Evolutionary conservation across 495 filamentous ascomycete genomes (phyloP), one percentile per base, ranked within the genome.

Genomic region (Ascobolus immersus): DNA sequence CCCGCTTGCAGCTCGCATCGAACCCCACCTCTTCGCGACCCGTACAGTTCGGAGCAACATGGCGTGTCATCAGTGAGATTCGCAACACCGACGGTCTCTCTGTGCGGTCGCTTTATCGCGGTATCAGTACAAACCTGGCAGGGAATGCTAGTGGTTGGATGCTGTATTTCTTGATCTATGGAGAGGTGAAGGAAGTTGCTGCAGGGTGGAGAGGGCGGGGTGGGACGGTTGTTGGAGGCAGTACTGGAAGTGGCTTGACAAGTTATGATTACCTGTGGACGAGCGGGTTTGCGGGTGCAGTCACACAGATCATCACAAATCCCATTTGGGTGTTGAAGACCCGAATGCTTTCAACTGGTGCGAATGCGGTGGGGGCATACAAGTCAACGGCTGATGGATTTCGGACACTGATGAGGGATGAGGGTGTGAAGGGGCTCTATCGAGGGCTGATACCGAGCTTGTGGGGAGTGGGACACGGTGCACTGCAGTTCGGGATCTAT

Each of bases 261-360:
- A n/a, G n/a, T n/a, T n/a, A n/a, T n/a, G 80, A 92, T 49, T 92
- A 78, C 55, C 81, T 93, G 48, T 45, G 73, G 31, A 70, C 86
- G 17, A 86, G 79, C 24, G 73, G 69, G 21, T 53, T 62, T 29
- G 76, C 80, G 35, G 80, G 80, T 63, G 52, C 57, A 20, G 44
- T 75, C 13, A 84, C 79, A 4, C 73, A 78, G 22, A 49, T 81
- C 17, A 56, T 76, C 39, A 94, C 89, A 31, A 99, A 99, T 49
- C 86, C 86, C 4, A 74, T 99, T 47, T 99, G 86, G 86, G 86
- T 99, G 4, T 66, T 99, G 49, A 94, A 94, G 52, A 99, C 86
- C 2, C 77, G 86, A 32, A 94, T 99, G 84, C 59, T 99, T 9
- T 76, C 80, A 20, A 79, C 72, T 2, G 71, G 81, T 43, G 72